phyloP scores from a whole-genome alignment of 2,329 filamentous ascomycete genomes.

The Sarocladiaceae sp. region DNA sequence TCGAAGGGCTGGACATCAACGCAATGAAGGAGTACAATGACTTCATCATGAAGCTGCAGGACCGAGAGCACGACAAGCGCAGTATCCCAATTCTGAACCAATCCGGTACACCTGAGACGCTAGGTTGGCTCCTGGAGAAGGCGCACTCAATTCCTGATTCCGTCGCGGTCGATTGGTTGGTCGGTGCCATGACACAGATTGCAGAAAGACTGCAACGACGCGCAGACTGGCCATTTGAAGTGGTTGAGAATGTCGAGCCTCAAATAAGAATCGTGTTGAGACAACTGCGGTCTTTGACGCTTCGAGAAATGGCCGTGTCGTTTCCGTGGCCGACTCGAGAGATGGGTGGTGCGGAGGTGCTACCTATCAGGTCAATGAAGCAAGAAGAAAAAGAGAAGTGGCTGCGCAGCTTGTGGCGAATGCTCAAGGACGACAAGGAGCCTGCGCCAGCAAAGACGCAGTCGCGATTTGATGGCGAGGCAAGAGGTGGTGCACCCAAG shows the following conservation, averaged over 20 bases:
- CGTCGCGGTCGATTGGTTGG: slow-evolving; percentile 28
- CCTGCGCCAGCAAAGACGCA: slow-evolving; percentile 7
- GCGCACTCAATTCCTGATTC: slow-evolving; percentile 25
- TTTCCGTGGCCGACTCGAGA: slow-evolving; percentile 32
- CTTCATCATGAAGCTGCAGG: slow-evolving; percentile 30
- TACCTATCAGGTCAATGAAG: slow-evolving; percentile 30
- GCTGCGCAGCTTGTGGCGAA: slow-evolving; percentile 25
- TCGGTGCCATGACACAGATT: slow-evolving; percentile 25
- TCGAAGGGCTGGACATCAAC: slow-evolving; percentile 24
- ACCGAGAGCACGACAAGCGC: slow-evolving; percentile 30
- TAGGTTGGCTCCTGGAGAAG: slow-evolving; percentile 29
- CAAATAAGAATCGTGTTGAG: slow-evolving; percentile 28
- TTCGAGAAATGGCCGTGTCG: slow-evolving; percentile 30
- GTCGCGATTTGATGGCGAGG: slow-evolving; percentile 11
- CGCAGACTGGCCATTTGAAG: slow-evolving; percentile 24
- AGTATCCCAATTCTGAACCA: slow-evolving; percentile 31
- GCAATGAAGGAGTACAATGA: slow-evolving; percentile 29
- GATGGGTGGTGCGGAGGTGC: slow-evolving; percentile 29
- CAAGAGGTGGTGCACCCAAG: slow-evolving; percentile 10
- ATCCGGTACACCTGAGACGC: slow-evolving; percentile 27
- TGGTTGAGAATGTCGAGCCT: slow-evolving; percentile 24
- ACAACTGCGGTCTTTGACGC: slow-evolving; percentile 24
- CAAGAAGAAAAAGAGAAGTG: slow-evolving; percentile 30
- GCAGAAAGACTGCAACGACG: slow-evolving; percentile 26
- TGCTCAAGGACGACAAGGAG: slow-evolving; percentile 20